phyloP scores from a whole-genome alignment of 2,329 filamentous ascomycete genomes.

The Thielaviopsis euricoi region DNA sequence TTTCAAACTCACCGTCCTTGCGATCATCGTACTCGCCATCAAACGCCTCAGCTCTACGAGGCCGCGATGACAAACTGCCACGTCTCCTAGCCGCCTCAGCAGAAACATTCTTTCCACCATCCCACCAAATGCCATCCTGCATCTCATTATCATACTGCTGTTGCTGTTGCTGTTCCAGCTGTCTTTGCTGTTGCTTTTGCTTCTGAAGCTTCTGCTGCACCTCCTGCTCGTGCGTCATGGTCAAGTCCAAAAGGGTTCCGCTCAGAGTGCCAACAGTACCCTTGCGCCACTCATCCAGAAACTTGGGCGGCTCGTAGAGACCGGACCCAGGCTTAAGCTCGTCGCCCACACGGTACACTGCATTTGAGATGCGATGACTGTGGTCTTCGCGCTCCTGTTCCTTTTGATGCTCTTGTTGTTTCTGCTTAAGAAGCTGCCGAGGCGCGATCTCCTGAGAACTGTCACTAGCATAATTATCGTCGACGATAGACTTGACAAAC shows the following conservation, averaged over 20 bases:
- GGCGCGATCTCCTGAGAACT: conserved; percentile 8
- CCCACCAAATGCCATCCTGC: conserved; percentile 58
- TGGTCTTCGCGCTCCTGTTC: conserved; percentile 3
- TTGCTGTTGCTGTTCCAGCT: neutral
- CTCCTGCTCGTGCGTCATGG: conserved; percentile 15
- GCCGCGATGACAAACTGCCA: conserved; percentile 29
- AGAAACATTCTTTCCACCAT: conserved; percentile 26
- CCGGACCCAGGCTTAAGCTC: conserved; percentile 28
- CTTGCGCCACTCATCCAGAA: conserved; percentile 59
- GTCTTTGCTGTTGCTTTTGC: conserved; percentile 12
- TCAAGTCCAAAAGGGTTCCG: conserved; percentile 43
- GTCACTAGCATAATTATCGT: conserved; percentile 7
- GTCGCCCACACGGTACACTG: conserved; percentile 3
- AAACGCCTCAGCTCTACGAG: conserved; percentile 44
- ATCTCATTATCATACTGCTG: neutral
- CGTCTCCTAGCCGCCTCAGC: conserved; percentile 21
- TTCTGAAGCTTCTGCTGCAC: conserved; percentile 3
- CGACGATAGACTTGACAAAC: conserved; percentile 7
- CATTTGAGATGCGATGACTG: conserved; percentile 6
- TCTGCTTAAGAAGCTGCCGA: conserved; percentile 2
- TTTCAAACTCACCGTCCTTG: conserved; percentile 27
- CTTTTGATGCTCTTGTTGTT: conserved; percentile 2
- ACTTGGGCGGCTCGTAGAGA: conserved; percentile 40
- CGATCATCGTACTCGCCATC: conserved; percentile 52
- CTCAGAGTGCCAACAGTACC: conserved; percentile 45